Evolutionary conservation across 345 rosid genomes (phyloP), one percentile per base, ranked within the genome.

Genomic region (Eucalyptus sp.): DNA sequence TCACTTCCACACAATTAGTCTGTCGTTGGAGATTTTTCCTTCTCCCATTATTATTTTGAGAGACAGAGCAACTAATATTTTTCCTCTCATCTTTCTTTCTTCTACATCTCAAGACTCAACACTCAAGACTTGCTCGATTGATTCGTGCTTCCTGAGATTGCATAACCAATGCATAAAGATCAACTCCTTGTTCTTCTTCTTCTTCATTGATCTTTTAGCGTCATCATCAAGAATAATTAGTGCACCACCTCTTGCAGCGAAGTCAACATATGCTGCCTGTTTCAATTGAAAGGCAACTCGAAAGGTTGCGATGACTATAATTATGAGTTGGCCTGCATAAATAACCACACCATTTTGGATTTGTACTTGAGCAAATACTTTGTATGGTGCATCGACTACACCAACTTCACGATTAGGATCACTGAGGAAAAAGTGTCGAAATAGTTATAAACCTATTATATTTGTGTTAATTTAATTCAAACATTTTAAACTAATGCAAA

Each of bases 151-250:
- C 37, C 44, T 68, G 24, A 2, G 18, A 16, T 33, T 33, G 80
- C 80, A 68, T 33, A 17, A 33, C 22, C 80, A 15, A 31, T 68
- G 80, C 43, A 33, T 22, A 31, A 8, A 33, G 12, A 33, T 66
- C 76, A 64, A 66, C 11, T 56, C 27, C 25, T 56, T 9, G 13
- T 58, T 24, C 0, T 25, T 6, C 3, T 56, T 24, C 29, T 24
- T 56, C 62, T 56, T 8, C 12, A 10, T 56, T 10, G 5, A 10
- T 56, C 62, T 56, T 56, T 56, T 56, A 56, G 29, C 0, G 0
- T 56, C 0, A 6, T 25, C 62, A 10, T 56, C 3, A 29, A 24
- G 12, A 56, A 56, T 0, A 22, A 56, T 22, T 25, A 56, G 1
- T 56, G 62, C 29, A 1, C 62, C 12, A 24, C 13, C 62, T 56